Evolutionary conservation across 2,329 filamentous ascomycete genomes (phyloP), one percentile per base, ranked within the genome.

Genomic region (Plectosphaerella sp.): DNA sequence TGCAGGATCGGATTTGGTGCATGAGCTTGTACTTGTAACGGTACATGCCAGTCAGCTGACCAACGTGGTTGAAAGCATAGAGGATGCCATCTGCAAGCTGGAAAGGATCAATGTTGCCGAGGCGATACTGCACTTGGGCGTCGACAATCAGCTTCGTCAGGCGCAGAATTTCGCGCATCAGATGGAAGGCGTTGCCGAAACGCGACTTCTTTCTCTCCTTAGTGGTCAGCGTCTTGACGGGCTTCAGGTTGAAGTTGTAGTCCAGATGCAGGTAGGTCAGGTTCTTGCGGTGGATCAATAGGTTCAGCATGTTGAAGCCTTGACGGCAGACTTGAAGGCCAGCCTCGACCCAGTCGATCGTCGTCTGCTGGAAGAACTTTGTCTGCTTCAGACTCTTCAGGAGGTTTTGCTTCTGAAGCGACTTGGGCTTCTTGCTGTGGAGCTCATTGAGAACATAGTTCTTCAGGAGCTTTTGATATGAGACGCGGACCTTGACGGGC

Each of bases 1-100:
- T 99, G 78, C 94, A 99, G 1, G 94, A 96, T 62, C 94, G 90
- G 62, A 99, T 99, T 71, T 99, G 94, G 69, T 99, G 94, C 94
- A 99, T 99, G 52, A 99, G 80, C 79, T 99, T 99, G 78, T 99
- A 99, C 79, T 99, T 99, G 82, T 99, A 99, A 55, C 94, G 88
- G 73, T 99, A 99, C 94, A 99, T 99, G 67, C 94, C 94, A 15
- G 94, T 99, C 56, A 99, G 78, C 71, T 99, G 95, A 56, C 94
- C 94, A 52, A 99, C 94, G 62, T 99, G 94, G 72, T 99, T 99
- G 76, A 99, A 99, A 16, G 94, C 95, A 62, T 99, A 99, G n/a
- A 97, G 78, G 52, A 99, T 99, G 69, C 94, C 94, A 69, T 99
- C 94, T 4, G 94, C 94, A 58, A 99, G 85, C 70, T 99, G 94